Conservation (phyloP, 148 eudicot genomes). For the Rhododendron henanense region DNA sequence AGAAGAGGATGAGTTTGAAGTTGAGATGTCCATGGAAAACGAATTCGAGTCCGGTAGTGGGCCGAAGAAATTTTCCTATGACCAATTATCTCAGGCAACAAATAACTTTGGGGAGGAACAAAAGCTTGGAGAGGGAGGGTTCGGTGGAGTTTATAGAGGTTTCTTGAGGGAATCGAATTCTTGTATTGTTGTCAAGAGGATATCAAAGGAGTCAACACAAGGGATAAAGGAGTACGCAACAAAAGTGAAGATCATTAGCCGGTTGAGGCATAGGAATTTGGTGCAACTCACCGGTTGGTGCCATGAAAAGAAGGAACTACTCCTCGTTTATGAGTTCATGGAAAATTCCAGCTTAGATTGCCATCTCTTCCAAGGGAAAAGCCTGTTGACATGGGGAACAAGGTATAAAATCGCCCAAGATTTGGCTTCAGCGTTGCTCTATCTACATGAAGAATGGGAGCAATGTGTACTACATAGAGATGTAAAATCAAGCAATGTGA, state of each 20-base stretch:
- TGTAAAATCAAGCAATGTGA: not conserved
- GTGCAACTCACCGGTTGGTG: not conserved
- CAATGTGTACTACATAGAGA: not conserved
- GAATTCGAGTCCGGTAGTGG: conserved; percentile 23
- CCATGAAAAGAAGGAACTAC: not conserved
- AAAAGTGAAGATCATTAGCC: not conserved
- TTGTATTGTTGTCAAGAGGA: not conserved
- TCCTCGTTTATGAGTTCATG: not conserved
- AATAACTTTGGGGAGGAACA: conserved; percentile 22
- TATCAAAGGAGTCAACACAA: not conserved
- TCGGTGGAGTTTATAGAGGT: conserved; percentile 38
- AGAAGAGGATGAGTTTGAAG: no score
- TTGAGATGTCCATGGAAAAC: no score
- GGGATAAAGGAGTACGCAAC: no score
- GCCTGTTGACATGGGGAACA: not conserved
- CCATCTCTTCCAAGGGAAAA: not conserved
- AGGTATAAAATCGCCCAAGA: not conserved
- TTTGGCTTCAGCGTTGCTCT: not conserved
- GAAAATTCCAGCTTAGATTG: not conserved
- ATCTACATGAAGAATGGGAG: no score
- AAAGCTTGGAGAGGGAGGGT: conserved; percentile 23
- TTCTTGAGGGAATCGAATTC: conserved; percentile 5
- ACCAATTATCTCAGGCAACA: conserved; percentile 22
- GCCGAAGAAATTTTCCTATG: conserved; percentile 31
- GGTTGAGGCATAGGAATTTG: not conserved